Evolutionary conservation across 805 yeast species (phyloP), one percentile per base, ranked within the genome.

Genomic region (Metschnikowia amazonensis): DNA sequence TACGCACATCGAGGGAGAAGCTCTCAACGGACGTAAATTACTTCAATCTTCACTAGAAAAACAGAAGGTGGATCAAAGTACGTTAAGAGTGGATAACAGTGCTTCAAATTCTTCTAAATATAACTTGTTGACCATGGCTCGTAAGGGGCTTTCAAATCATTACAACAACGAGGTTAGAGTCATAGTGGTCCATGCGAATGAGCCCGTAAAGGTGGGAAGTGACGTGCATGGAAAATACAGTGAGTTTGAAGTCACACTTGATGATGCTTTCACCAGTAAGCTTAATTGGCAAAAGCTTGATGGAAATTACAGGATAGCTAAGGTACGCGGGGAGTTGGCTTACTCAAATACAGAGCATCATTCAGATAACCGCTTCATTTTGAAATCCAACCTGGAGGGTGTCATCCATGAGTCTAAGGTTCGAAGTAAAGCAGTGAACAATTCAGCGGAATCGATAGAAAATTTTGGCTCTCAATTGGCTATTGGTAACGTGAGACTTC

Each of bases 401-500:
- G 24, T 23, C 24, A 17, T 11, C 16, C 30, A n/a, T 41, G 36
- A 36, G 10, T 25, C 27, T n/a, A 11, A 17, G 8, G 27, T 25
- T 6, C 24, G 32, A 23, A 30, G 10, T 4, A 21, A 38, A 9
- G 6, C 28, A 18, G 4, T 18, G 4, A 16, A 30, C 9, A 21
- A 17, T 18, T 13, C 30, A 23, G 51, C 25, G 4, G 11, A 42
- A 17, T 5, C 21, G 24, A 5, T 18, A 17, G 39, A 20, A 14
- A 23, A 18, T n/a, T 36, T 42, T 18, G 56, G 56, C 3, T 44
- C 56, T 4, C 47, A 46, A 29, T 66, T 86, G 41, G 86, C 89
- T 14, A 87, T 94, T 47, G 99, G 99, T 31, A 96, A 90, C 61
- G 81, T 94, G 36, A 77, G 86, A 49, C 70, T 94, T 21, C 86